Percentiles rank a stretch among this genome's conserved stretches.
Evolutionary conservation across 163 green algal genomes (phyloP).

Genomic region (Scenedesmus sp.): DNA sequence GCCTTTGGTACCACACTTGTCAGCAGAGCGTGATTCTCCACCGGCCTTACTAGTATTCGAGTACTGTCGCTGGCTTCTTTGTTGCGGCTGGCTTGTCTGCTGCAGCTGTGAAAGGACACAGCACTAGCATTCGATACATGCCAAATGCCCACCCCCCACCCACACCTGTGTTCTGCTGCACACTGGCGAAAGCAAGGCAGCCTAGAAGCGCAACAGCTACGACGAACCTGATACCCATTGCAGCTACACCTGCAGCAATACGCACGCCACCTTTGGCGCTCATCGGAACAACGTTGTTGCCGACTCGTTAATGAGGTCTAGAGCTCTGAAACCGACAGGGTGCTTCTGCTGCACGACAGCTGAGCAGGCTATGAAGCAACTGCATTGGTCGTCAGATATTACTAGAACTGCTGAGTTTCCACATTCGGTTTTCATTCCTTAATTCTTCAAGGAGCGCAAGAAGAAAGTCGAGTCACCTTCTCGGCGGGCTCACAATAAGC

Average conservation of each 20-base stretch:
- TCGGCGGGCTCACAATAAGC: too few species aligned
- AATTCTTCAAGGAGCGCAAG: too few species aligned
- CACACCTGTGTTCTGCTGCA: background rate
- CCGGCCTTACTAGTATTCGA: too few species aligned
- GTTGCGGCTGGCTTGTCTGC: background rate
- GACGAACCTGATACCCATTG: background rate
- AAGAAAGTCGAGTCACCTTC: too few species aligned
- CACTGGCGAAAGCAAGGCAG: background rate
- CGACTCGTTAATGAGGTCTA: too few species aligned
- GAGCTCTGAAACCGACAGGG: background rate
- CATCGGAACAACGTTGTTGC: background rate
- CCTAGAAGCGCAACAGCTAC: background rate
- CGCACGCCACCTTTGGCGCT: background rate
- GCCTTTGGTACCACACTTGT: too few species aligned
- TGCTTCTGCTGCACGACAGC: background rate
- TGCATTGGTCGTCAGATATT: too few species aligned
- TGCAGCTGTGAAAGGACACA: background rate
- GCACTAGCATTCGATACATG: too few species aligned
- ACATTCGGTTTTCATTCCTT: too few species aligned
- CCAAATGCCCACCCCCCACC: too few species aligned
- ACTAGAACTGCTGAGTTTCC: too few species aligned
- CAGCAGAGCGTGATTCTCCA: background rate
- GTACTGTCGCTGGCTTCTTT: background rate
- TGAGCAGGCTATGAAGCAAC: too few species aligned
- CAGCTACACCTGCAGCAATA: background rate